Base-by-base conservation (phyloP, 768 basidiomycete species). In the Gyrodon lividus region DNA sequence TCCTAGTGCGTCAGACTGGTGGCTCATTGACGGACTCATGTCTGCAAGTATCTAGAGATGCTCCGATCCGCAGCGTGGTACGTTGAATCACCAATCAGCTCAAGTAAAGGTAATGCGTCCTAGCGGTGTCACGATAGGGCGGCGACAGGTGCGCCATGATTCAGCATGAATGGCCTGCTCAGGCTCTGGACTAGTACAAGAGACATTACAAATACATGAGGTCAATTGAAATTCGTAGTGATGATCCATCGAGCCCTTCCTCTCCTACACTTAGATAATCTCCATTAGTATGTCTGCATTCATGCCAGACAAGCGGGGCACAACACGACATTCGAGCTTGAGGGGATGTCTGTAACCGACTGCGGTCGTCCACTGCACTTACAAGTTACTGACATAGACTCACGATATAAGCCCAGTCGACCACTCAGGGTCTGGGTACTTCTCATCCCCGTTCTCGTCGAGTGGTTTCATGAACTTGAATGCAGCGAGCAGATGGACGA, bases 381-480 rank as follows among this genome's bases (percentile, higher is more conserved):
- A 14, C 33, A 41, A 39, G 30, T 41, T 12, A 13, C n/a, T 28
- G 7, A 20, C 6, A 37, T 22, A 14, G 23, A 50, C 66, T 59
- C 42, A 68, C 68, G 66, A 69, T 19, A 56, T 19, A 9, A 70
- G 42, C 20, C 68, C 66, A 2, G 59, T 64, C 8, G 66, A 51
- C 68, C 68, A 67, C 46, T 54, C 23, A 1, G 64, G 66, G 14
- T 52, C 40, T 19, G 62, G 61, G 16, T 68, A 51, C 22, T 57
- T 37, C 43, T 70, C 68, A 17, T 26, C 37, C 4, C 68, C 68
- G 24, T 64, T 50, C 19, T 57, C 50, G 34, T 70, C 59, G 51
- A 66, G 35, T 20, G 47, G 59, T 51, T 57, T 70, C 68, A 51
- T 56, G 34, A 70, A 68, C 28, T 57, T 63, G 46, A 70, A 67